phyloP scores from a whole-genome alignment of 192 early-diverging fungal genomes.

The Coemansia sp. region DNA sequence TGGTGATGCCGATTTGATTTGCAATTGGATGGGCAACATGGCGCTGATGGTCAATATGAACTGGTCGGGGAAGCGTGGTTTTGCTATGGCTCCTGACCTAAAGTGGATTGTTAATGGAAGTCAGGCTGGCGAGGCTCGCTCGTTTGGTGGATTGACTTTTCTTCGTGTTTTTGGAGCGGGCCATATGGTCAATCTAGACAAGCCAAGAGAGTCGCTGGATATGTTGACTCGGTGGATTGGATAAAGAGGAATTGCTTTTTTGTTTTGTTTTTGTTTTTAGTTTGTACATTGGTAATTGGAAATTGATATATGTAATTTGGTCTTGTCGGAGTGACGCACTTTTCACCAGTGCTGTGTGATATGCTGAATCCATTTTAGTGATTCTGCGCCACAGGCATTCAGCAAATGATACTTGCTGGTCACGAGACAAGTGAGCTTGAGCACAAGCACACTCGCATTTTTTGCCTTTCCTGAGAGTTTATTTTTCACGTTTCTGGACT shows the following conservation, averaged over 20 bases:
- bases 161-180: constrained; percentile 83
- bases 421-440: background rate
- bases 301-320: background rate
- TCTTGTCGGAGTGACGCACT: background rate
- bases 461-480: background rate
- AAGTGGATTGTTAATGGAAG: constrained; percentile 66
- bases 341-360: constrained; percentile 56
- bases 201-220: constrained; percentile 69
- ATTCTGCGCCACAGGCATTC: constrained; percentile 58
- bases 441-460: background rate
- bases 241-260: constrained; percentile 44
- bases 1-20: constrained; percentile 89
- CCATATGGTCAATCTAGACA: constrained; percentile 88
- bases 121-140: constrained; percentile 62
- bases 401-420: background rate
- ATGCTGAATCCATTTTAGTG: background rate
- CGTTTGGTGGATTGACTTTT: constrained; percentile 71
- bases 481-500: background rate
- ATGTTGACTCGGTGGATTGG: constrained; percentile 81
- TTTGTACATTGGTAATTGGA: background rate
- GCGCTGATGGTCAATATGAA: constrained; percentile 73
- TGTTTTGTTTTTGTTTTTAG: background rate
- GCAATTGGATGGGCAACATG: constrained; percentile 84
- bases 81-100: constrained; percentile 66
- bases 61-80: constrained; percentile 73